A percentile compares a stretch with the other conserved stretches of the same genome.
Evolutionary conservation across 2,329 filamentous ascomycete genomes (phyloP).

Genomic region (Aspergillus sp.): DNA sequence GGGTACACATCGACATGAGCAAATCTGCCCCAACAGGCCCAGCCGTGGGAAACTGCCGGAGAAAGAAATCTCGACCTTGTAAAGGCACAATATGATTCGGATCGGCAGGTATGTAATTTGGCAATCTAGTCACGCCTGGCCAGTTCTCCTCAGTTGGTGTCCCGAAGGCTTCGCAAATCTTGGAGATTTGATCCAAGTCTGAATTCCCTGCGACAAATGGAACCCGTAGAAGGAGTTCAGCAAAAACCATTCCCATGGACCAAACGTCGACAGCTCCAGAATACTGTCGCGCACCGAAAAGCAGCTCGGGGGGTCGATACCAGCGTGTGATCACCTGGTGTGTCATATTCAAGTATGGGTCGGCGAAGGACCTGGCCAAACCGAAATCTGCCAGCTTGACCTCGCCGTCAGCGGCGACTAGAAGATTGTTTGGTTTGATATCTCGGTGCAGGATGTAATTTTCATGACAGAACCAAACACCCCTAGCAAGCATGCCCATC

Average conservation of each 20-base stretch:
- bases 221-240: slow-evolving; percentile 79
- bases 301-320: slow-evolving; percentile 92
- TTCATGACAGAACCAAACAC: slow-evolving; percentile 95
- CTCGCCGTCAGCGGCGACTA: slow-evolving; percentile 89
- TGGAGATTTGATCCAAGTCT: slow-evolving; percentile 81
- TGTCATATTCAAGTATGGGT: slow-evolving; percentile 87
- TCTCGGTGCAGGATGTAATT: slow-evolving; percentile 93
- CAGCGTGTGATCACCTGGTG: slow-evolving; percentile 93
- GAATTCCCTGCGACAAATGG: slow-evolving; percentile 82
- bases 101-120: slow-evolving; percentile 74
- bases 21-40: slow-evolving; percentile 84
- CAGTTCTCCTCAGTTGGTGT: slow-evolving; percentile 93
- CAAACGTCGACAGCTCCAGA: slow-evolving; percentile 89
- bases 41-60: slow-evolving; percentile 74
- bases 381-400: slow-evolving; percentile 98
- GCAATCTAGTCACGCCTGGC: slow-evolving; percentile 83
- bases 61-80: slow-evolving; percentile 70
- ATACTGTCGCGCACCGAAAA: slow-evolving; percentile 89
- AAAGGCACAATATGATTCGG: slow-evolving; percentile 58
- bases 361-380: slow-evolving; percentile 83
- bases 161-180: slow-evolving; percentile 83
- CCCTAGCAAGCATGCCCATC: slow-evolving; percentile 96
- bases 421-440: slow-evolving; percentile 97
- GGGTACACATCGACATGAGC: slow-evolving; percentile 77
- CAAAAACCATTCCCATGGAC: slow-evolving; percentile 90